Evolutionary conservation across 1,139 yeast genomes (phyloP).

Genomic region (Diutina scorzettiae): DNA sequence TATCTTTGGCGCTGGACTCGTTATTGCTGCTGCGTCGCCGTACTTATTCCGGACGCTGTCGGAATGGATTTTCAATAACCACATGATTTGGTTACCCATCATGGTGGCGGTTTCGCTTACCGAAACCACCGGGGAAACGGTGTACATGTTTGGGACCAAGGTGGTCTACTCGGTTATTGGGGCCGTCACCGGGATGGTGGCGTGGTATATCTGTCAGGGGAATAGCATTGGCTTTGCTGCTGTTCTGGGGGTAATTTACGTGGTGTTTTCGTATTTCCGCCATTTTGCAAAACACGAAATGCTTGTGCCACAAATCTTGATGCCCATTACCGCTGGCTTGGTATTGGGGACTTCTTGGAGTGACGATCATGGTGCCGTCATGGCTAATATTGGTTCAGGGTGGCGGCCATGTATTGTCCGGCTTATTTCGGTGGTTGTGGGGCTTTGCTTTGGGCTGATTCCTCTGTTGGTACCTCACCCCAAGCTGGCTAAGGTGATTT

Average conservation of each 20-base stretch:
- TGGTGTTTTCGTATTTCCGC: conserved; percentile 18
- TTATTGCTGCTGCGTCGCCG: conserved; percentile 18
- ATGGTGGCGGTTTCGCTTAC: conserved; percentile 23
- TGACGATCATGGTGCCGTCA: conserved; percentile 13
- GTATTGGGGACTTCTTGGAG: conserved; percentile 28
- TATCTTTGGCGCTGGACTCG: conserved; percentile 18
- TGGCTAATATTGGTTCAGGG: conserved; percentile 19
- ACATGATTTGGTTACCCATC: conserved; percentile 19
- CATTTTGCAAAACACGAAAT: conserved; percentile 23
- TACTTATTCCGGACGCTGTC: conserved; percentile 10
- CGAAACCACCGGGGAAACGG: conserved; percentile 24
- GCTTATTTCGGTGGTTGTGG: conserved; percentile 20
- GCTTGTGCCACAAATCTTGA: conserved; percentile 20
- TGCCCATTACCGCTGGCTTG: conserved; percentile 19
- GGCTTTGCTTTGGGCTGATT: conserved; percentile 20
- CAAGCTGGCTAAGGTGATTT: conserved; percentile 18
- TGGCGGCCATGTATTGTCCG: conserved; percentile 19
- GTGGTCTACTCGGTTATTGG: conserved; percentile 22
- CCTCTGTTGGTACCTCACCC: conserved; percentile 23
- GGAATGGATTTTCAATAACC: neutral
- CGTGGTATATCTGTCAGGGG: conserved; percentile 28
- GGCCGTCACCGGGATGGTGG: conserved; percentile 20
- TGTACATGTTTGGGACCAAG: conserved; percentile 19
- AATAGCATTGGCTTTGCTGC: conserved; percentile 23
- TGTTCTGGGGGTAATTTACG: conserved; percentile 19